These are phyloP conservation scores for Lavandula angustifolia DNA, from an alignment of 257 asterid genomes.

Conservation along the genomic window DNA sequence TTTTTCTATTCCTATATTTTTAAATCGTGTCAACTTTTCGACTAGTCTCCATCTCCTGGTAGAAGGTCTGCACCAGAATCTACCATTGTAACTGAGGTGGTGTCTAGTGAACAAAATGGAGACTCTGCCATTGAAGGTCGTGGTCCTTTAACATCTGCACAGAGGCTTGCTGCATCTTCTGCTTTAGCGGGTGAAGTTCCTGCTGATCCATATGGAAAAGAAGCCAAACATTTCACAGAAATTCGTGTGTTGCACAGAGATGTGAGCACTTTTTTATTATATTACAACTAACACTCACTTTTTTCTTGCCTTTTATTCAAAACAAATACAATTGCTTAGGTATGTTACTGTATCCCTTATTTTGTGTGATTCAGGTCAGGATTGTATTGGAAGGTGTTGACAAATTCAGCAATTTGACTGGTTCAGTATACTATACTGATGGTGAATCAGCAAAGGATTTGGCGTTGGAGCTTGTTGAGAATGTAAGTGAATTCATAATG, in stretches of 20 bases:
- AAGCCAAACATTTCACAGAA: conserved; percentile 97
- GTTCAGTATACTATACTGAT: conserved; percentile 84
- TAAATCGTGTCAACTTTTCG: conserved; percentile 1
- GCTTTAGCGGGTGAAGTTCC: conserved; percentile 63
- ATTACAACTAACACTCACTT: background rate
- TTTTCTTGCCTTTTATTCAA: no score
- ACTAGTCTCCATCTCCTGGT: conserved; percentile 92
- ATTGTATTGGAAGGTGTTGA: conserved; percentile 95
- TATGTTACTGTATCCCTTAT: no score
- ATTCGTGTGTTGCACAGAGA: conserved; percentile 92
- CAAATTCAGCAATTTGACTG: conserved; percentile 83
- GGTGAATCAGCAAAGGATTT: conserved; percentile 90
- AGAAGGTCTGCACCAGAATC: conserved; percentile 68
- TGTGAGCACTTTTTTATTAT: conserved; percentile 45
- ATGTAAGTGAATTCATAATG: conserved; percentile 45
- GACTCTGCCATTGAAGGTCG: conserved; percentile 54
- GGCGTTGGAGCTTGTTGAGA: conserved; percentile 88
- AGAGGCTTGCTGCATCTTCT: conserved; percentile 75
- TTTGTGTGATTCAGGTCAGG: conserved; percentile 64
- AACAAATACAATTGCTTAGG: background rate
- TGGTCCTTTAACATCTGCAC: conserved; percentile 87
- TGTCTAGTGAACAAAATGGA: conserved; percentile 71
- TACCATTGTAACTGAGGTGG: conserved; percentile 41
- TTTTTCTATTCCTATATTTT: background rate
- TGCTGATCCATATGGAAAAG: conserved; percentile 88